Base-by-base conservation (phyloP, 1,139 yeast species). In the Suzukiozyma palmioleophila region DNA sequence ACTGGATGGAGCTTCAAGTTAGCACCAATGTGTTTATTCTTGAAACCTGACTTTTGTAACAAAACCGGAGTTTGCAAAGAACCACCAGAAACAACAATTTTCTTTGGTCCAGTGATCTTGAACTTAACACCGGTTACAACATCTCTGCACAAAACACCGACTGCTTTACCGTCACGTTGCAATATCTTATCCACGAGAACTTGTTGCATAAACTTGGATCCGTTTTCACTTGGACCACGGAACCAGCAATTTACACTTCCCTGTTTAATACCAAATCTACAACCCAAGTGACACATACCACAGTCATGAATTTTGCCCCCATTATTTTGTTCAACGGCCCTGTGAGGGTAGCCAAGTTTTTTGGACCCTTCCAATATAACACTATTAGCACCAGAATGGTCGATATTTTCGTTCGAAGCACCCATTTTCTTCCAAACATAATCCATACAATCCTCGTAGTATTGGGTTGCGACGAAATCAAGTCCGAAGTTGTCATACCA, bases 1-100 rank as follows among this genome's bases (percentile, higher is more conserved):
- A 64, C 72, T 1, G 84, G 84, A 51, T 79, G 84, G 33, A 78
- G 61, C 48, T 73, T 75, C 48, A 79, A 67, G 43, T 77, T 75
- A 14, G 56, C 49, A 33, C 84, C 84, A 52, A 79, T 78, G 48
- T 76, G 63, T 46, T 62, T 69, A 53, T 78, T 77, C 44, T 59
- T 68, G 59, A 78, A 77, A 0, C 79, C 77, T 1, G 82, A 76
- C 32, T 72, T 63, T 50, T 66, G 65, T 40, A 78, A 64, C 13
- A 78, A 54, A 3, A 66, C 50, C 1, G 84, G 84, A 1, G 84
- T 75, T 22, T 74, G 64, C 35, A 78, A 62, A 0, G 80, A 59
- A 2, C 84, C 84, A 13, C 73, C 76, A 22, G 74, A 51, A 7
- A 72, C 70, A 22, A 77, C 67, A 33, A 69, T 65, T 43, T 69